These are phyloP conservation scores for Athelia sp. DNA, from an alignment of 1,284 basidiomycete genomes.

Conservation along the genomic window DNA sequence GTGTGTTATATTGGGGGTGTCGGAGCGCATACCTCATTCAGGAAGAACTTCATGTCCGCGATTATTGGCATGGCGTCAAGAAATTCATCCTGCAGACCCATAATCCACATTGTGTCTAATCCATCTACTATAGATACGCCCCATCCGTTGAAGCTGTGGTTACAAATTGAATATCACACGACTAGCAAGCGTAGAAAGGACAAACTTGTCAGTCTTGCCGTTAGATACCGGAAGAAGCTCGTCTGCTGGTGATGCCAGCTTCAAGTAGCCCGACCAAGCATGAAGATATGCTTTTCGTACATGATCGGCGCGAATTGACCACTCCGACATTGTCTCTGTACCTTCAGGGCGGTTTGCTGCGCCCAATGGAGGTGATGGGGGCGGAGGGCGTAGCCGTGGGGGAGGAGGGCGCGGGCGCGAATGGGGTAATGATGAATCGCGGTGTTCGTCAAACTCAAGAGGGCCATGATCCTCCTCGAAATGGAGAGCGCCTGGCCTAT, in stretches of 20 bases:
- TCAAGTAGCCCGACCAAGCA: conserved; percentile 49
- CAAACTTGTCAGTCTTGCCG: conserved; percentile 23
- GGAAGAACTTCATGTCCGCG: conserved; percentile 52
- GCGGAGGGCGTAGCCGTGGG: neutral
- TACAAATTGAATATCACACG: neutral
- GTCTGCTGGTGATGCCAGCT: conserved; percentile 51
- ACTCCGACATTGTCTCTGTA: neutral
- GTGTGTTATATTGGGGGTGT: conserved; percentile 9
- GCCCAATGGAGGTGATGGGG: too few species aligned
- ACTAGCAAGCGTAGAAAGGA: conserved; percentile 6
- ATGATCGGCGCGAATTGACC: conserved; percentile 27
- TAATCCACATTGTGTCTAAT: conserved; percentile 74
- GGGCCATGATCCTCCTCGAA: too few species aligned
- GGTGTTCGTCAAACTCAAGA: too few species aligned
- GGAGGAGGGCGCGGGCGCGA: neutral
- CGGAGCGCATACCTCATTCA: conserved; percentile 22
- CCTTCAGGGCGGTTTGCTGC: too few species aligned
- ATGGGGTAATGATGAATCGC: too few species aligned
- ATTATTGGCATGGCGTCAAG: conserved; percentile 57
- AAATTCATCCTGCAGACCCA: conserved; percentile 57
- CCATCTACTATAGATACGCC: conserved; percentile 71
- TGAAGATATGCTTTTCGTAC: conserved; percentile 55
- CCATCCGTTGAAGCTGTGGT: conserved; percentile 64
- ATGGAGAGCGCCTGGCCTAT: neutral
- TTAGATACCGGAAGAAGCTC: conserved; percentile 47